phyloP scores from a whole-genome alignment of 2,329 filamentous ascomycete species.

The Madurella mycetomatis region DNA sequence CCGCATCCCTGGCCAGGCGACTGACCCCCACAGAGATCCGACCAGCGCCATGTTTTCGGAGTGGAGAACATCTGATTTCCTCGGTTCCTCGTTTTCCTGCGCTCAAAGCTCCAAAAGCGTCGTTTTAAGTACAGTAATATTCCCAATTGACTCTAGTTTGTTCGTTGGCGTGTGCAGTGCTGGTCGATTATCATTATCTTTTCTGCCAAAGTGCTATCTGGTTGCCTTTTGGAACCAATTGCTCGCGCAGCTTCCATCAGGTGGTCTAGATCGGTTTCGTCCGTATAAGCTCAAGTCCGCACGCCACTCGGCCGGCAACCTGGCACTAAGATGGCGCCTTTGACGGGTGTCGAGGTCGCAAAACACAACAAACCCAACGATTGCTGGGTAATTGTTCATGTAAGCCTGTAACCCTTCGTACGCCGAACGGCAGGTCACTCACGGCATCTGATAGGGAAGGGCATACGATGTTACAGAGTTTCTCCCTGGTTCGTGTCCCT shows the following conservation, averaged over 20 bases:
- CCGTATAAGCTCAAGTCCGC: no score
- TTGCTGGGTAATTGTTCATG: constrained; percentile 89
- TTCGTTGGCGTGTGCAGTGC: no score
- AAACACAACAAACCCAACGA: constrained; percentile 78
- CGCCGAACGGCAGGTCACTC: background rate
- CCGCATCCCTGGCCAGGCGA: background rate
- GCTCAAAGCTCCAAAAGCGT: no score
- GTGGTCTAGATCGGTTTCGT: no score
- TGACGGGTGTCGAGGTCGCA: constrained; percentile 51
- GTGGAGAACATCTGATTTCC: background rate
- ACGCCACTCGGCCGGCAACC: background rate
- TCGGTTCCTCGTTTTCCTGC: no score
- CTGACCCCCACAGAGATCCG: background rate
- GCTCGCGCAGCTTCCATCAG: no score
- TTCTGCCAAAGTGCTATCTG: no score
- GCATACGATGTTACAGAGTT: constrained; percentile 90
- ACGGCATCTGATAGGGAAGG: constrained; percentile 52
- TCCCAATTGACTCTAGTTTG: no score
- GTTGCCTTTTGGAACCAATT: no score
- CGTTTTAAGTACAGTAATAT: no score
- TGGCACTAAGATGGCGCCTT: constrained; percentile 33
- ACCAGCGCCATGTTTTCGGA: background rate
- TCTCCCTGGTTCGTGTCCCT: constrained; percentile 56
- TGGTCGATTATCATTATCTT: no score
- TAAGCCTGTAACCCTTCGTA: constrained; percentile 30